A percentile compares a stretch with the other conserved stretches of the same genome.
Evolutionary conservation across 805 yeast genomes (phyloP).

Genomic region (Suhomyces tanzawaensis): DNA sequence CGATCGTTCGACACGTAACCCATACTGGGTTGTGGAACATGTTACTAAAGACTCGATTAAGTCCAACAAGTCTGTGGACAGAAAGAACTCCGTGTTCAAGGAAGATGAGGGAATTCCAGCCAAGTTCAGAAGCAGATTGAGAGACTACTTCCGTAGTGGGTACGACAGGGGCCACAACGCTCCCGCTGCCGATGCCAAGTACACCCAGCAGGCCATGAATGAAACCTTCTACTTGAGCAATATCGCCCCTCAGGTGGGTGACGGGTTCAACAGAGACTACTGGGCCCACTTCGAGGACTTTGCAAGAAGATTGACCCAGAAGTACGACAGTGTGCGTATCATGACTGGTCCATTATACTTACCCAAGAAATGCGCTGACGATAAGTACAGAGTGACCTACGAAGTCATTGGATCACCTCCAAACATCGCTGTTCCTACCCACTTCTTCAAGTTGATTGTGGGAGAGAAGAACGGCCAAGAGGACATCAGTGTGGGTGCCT

Average conservation of each 20-base stretch:
- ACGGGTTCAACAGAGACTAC: conserved; percentile 92
- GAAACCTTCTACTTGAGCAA: conserved; percentile 88
- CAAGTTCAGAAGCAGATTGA: conserved; percentile 69
- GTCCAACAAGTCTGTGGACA: conserved; percentile 55
- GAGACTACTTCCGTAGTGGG: conserved; percentile 91
- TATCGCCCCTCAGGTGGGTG: conserved; percentile 97
- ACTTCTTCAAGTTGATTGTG: conserved; percentile 85
- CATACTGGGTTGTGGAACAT: conserved; percentile 89
- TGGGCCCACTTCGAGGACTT: conserved; percentile 98
- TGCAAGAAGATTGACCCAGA: conserved; percentile 69
- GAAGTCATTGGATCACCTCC: conserved; percentile 98
- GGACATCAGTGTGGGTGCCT: conserved; percentile 78
- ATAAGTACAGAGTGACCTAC: conserved; percentile 79
- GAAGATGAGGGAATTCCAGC: conserved; percentile 85
- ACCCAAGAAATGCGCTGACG: conserved; percentile 78
- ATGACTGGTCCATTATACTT: conserved; percentile 93
- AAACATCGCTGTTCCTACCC: conserved; percentile 94
- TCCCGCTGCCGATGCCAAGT: conserved; percentile 97
- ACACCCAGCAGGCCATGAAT: conserved; percentile 87
- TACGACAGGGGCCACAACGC: conserved; percentile 97
- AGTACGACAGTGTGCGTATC: conserved; percentile 73
- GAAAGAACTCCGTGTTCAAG: conserved; percentile 76
- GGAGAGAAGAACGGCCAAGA: conserved; percentile 58
- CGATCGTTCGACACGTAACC: conserved; percentile 81
- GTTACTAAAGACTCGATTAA: conserved; percentile 69